Evolutionary conservation across 2,329 filamentous ascomycete species (phyloP).

Genomic region (Aspergillus floridensis): DNA sequence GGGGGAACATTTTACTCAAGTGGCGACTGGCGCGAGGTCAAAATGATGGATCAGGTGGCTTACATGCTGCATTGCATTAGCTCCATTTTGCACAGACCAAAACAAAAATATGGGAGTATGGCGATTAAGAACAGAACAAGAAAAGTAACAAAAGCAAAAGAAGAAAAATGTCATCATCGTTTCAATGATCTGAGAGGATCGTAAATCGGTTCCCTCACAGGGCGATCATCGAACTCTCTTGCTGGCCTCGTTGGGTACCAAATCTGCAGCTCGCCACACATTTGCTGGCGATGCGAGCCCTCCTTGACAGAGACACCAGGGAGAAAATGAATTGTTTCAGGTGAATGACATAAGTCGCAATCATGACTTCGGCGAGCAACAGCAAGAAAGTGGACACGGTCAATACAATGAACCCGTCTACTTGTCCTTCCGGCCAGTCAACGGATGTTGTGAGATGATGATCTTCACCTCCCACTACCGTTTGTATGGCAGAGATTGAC

Average conservation of each 20-base stretch:
- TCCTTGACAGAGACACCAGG: neutral
- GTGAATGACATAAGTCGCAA: neutral
- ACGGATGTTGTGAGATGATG: neutral
- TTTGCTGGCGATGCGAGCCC: neutral
- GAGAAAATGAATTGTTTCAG: neutral
- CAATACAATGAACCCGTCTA: neutral
- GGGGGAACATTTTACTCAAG: neutral
- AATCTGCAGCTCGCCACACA: neutral
- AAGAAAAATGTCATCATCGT: neutral
- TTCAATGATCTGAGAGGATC: neutral
- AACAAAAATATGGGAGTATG: neutral
- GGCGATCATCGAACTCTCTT: too few species aligned
- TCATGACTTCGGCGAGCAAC: neutral
- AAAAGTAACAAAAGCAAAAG: neutral
- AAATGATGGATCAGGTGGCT: slow-evolving; percentile 5
- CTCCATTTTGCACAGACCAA: neutral
- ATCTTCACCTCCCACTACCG: neutral
- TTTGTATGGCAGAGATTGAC: neutral
- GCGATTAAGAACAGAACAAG: neutral
- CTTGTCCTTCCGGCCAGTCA: neutral
- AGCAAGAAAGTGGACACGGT: neutral
- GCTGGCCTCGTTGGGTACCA: neutral
- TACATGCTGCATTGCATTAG: slow-evolving; percentile 7
- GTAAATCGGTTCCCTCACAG: neutral
- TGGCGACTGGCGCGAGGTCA: neutral